A percentile compares a stretch with the other conserved stretches of the same genome.
Conservation (phyloP, 2,329 filamentous ascomycete species). For the Sordariomycetes sp. region DNA sequence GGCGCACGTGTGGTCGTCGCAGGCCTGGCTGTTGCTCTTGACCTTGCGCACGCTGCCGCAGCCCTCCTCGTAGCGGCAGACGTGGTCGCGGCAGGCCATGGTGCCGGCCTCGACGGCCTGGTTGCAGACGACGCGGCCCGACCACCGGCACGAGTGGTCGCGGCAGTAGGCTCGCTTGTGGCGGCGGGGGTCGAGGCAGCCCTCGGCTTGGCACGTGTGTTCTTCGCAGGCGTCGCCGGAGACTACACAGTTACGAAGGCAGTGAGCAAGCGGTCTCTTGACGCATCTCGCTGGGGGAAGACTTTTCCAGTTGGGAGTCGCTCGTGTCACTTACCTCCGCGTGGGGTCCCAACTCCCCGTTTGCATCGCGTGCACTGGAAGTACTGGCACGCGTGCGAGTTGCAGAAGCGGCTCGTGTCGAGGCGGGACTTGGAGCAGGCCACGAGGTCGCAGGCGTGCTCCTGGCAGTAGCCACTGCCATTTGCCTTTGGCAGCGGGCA, state of each 20-base stretch:
- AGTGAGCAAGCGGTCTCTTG: background rate
- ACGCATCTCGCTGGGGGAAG: background rate
- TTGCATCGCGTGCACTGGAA: background rate
- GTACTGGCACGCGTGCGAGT: slow-evolving; percentile 3
- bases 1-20: slow-evolving; percentile 4
- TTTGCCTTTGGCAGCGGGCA: background rate
- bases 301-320: background rate
- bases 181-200: background rate
- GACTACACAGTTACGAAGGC: background rate
- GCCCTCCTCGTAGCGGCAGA: slow-evolving; percentile 1
- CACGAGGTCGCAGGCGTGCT: slow-evolving; percentile 3
- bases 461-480: slow-evolving; percentile 1
- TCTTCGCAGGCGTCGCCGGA: slow-evolving; percentile 3
- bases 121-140: slow-evolving; percentile 4
- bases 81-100: slow-evolving; percentile 3
- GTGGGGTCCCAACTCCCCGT: background rate
- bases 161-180: slow-evolving; percentile 2
- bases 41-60: slow-evolving; percentile 1
- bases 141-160: slow-evolving; percentile 3
- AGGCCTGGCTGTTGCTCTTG: slow-evolving; percentile 4
- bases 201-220: slow-evolving; percentile 4
- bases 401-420: slow-evolving; percentile 5
- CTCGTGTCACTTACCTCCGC: background rate
- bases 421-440: slow-evolving; percentile 2
- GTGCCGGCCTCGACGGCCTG: slow-evolving; percentile 1